Percentiles rank a stretch among this genome's conserved stretches.
Conservation (phyloP, 306 rosid species). For the Trichosanthes cucumerina region DNA sequence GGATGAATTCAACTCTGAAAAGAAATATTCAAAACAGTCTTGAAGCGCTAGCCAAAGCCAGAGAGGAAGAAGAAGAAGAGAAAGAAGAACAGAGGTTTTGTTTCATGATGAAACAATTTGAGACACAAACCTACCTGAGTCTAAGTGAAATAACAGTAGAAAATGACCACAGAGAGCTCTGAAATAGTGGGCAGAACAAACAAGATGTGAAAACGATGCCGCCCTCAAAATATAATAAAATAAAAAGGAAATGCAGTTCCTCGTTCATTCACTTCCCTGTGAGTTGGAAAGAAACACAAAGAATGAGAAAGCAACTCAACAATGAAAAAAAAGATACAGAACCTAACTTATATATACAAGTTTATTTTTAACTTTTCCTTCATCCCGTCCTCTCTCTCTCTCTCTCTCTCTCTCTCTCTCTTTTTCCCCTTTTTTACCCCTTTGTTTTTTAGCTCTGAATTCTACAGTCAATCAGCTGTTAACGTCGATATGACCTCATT, state of each 20-base stretch:
- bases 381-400: background rate
- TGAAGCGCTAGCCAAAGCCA: background rate
- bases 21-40: background rate
- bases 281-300: constrained; percentile 7
- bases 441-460: background rate
- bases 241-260: background rate
- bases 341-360: constrained; percentile 5
- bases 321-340: background rate
- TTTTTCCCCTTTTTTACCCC: background rate
- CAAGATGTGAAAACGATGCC: background rate
- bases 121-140: background rate
- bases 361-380: constrained; percentile 5
- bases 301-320: constrained; percentile 12
- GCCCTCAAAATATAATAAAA: constrained; percentile 6
- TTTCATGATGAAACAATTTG: background rate
- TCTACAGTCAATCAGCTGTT: background rate
- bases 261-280: constrained; percentile 11
- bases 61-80: background rate
- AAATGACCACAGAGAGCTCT: background rate
- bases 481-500: constrained; percentile 6
- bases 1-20: background rate
- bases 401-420: background rate
- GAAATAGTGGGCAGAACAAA: background rate
- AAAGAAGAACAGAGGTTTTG: background rate
- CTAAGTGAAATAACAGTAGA: background rate